These are phyloP conservation scores for Candolleomyces aberdarensis DNA, from an alignment of 768 basidiomycete species.

Conservation along the genomic window DNA sequence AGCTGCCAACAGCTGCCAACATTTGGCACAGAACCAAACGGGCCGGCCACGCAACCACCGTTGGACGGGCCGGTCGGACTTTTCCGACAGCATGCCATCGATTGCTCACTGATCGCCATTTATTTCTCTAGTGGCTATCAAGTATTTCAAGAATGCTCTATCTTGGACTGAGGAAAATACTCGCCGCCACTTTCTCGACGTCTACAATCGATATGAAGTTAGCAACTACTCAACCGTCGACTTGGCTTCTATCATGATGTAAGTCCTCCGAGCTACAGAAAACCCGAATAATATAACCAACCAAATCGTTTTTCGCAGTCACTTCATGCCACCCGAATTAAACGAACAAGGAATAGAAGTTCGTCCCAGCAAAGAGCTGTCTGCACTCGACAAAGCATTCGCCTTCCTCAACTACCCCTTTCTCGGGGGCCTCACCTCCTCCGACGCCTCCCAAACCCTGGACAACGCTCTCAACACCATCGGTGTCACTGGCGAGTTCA, in stretches of 20 bases:
- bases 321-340: slow-evolving; percentile 16
- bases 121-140: slow-evolving; percentile 6
- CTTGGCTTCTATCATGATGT: slow-evolving; percentile 18
- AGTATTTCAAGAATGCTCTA: slow-evolving; percentile 3
- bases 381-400: slow-evolving; percentile 15
- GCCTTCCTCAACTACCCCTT: slow-evolving; percentile 16
- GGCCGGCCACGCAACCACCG: too few species aligned
- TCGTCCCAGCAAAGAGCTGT: slow-evolving; percentile 13
- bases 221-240: slow-evolving; percentile 14
- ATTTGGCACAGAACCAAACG: too few species aligned
- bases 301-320: slow-evolving; percentile 8
- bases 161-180: slow-evolving; percentile 7
- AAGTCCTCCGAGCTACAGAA: not conserved
- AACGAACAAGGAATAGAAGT: slow-evolving; percentile 10
- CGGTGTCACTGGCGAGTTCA: too few species aligned
- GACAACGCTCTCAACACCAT: too few species aligned
- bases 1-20: too few species aligned
- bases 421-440: not conserved
- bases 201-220: slow-evolving; percentile 11
- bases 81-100: too few species aligned
- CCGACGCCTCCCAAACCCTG: too few species aligned
- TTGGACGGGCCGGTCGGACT: too few species aligned
- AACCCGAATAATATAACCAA: not conserved
- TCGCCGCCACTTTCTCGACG: slow-evolving; percentile 10
- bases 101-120: not conserved